Conservation (phyloP, 2,329 filamentous ascomycete genomes). For the Aspergillus novoparasiticus region DNA sequence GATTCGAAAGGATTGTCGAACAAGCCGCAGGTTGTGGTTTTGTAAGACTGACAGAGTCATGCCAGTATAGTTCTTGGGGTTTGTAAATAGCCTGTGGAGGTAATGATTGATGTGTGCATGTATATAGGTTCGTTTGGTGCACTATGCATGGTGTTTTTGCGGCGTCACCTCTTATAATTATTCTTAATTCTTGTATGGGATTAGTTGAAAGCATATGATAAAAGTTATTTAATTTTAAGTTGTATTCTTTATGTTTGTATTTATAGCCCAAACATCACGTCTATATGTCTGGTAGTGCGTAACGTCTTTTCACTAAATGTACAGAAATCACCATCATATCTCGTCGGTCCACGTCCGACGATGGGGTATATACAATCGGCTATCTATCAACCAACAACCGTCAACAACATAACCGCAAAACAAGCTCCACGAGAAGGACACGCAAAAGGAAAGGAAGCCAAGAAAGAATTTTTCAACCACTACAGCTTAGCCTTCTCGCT, state of each 20-base stretch:
- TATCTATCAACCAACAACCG: background rate
- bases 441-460: background rate
- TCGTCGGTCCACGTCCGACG: background rate
- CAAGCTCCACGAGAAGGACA: background rate
- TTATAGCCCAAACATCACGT: background rate
- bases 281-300: background rate
- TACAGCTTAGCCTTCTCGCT: conserved; percentile 53
- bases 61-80: background rate
- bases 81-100: background rate
- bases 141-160: background rate
- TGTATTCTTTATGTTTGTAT: background rate
- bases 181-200: background rate
- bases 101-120: conserved; percentile 4
- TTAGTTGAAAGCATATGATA: background rate
- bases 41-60: conserved; percentile 10
- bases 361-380: conserved; percentile 10
- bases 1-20: conserved; percentile 40
- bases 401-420: background rate
- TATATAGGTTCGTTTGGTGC: conserved; percentile 1
- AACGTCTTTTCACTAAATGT: conserved; percentile 5
- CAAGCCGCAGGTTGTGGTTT: conserved; percentile 39
- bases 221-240: background rate
- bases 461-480: background rate
- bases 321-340: conserved; percentile 1
- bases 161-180: background rate